Percentiles rank a stretch among this genome's conserved stretches.
These are phyloP conservation scores for Dendrocalamus sinicus DNA, from an alignment of 176 grass and related monocot species.

Conservation along the genomic window DNA sequence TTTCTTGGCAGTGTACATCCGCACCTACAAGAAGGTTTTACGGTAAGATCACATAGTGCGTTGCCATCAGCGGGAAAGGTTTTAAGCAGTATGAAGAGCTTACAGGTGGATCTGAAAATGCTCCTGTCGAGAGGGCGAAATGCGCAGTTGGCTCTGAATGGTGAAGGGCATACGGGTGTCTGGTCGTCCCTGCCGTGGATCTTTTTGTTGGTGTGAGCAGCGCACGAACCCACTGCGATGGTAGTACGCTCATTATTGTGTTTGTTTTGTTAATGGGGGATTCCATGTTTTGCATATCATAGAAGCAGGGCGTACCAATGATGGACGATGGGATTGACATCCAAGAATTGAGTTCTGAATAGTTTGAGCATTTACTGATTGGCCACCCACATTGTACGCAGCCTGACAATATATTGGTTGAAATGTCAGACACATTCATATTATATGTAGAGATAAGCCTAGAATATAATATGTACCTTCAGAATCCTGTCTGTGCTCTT, in stretches of 20 bases:
- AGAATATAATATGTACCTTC: slow-evolving; percentile 53
- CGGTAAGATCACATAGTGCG: neutral
- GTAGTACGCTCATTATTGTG: slow-evolving; percentile 9
- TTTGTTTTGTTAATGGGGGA: neutral
- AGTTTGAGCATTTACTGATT: slow-evolving; percentile 82
- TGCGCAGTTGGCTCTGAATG: slow-evolving; percentile 64
- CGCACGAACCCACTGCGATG: slow-evolving; percentile 60
- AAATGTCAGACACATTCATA: slow-evolving; percentile 40
- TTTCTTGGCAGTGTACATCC: slow-evolving; percentile 76
- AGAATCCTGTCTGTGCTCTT: slow-evolving; percentile 85
- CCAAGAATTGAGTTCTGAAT: slow-evolving; percentile 93
- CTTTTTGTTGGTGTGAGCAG: slow-evolving; percentile 64
- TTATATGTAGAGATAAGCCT: neutral
- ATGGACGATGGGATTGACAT: slow-evolving; percentile 85
- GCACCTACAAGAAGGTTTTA: slow-evolving; percentile 47
- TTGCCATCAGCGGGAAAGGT: neutral
- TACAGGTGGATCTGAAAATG: slow-evolving; percentile 91
- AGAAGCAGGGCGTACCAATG: slow-evolving; percentile 62
- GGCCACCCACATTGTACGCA: slow-evolving; percentile 84
- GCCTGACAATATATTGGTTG: slow-evolving; percentile 50
- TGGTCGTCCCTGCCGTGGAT: slow-evolving; percentile 50
- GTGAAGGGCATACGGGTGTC: slow-evolving; percentile 70
- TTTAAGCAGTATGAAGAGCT: neutral
- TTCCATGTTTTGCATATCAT: neutral
- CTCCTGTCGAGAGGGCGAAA: slow-evolving; percentile 85